Evolutionary conservation across 1,284 basidiomycete species (phyloP).

Genomic region (Cutaneotrichosporon mucoides): DNA sequence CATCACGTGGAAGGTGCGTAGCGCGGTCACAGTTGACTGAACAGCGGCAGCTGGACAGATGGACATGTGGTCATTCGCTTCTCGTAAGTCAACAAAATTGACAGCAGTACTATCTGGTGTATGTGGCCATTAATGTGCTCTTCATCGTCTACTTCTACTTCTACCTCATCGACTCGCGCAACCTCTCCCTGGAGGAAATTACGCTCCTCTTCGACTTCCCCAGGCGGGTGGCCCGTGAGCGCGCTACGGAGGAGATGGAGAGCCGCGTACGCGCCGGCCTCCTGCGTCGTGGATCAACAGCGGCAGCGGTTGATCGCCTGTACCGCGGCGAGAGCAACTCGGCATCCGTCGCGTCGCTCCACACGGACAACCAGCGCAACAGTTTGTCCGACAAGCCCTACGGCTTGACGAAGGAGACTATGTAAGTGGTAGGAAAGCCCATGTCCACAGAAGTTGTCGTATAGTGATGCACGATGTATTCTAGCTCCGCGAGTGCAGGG

Average conservation of each 20-base stretch:
- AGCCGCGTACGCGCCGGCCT: constrained; percentile 4
- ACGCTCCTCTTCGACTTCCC: constrained; percentile 15
- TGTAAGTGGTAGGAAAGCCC: no score
- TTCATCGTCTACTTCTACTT: constrained; percentile 13
- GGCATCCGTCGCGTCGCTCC: background rate
- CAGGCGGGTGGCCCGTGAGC: constrained; percentile 15
- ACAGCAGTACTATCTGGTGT: constrained; percentile 9
- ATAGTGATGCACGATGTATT: no score
- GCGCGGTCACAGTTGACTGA: no score
- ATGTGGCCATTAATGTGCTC: constrained; percentile 13
- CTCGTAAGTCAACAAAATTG: no score
- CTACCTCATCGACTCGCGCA: constrained; percentile 14
- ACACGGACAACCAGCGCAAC: no score
- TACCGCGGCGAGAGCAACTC: background rate
- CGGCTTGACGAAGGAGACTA: no score
- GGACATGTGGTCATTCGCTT: no score
- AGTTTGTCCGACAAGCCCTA: no score
- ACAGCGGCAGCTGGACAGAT: no score
- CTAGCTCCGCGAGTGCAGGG: no score
- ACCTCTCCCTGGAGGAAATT: constrained; percentile 15
- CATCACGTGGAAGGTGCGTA: constrained; percentile 8
- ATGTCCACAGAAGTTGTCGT: no score
- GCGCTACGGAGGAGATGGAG: constrained; percentile 12
- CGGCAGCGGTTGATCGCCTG: background rate
- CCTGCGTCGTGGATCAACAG: background rate